These are phyloP conservation scores for Cutaneotrichosporon arboriforme DNA, from an alignment of 1,284 basidiomycete genomes.

Conservation along the genomic window DNA sequence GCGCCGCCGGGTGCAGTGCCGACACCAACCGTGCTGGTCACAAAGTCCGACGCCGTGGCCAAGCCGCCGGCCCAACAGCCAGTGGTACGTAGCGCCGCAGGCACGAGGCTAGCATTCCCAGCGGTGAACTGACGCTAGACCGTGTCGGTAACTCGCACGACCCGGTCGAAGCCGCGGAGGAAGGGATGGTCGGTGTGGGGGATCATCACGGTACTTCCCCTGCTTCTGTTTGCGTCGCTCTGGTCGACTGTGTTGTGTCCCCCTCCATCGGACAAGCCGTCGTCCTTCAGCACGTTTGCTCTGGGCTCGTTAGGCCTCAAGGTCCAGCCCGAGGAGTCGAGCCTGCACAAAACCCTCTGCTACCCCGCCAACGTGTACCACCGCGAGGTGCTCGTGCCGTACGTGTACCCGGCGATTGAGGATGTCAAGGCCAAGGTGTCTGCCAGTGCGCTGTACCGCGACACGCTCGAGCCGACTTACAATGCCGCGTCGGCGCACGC, in stretches of 20 bases:
- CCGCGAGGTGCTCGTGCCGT: conserved; percentile 32
- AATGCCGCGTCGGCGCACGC: conserved; percentile 6
- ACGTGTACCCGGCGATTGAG: conserved; percentile 31
- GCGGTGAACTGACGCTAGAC: no score
- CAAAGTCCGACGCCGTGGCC: no score
- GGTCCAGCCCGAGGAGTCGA: conserved; percentile 9
- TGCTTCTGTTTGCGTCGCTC: conserved; percentile 37
- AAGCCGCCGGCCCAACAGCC: no score
- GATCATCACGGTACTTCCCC: conserved; percentile 34
- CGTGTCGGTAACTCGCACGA: no score
- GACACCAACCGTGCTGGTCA: no score
- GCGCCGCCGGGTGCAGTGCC: no score
- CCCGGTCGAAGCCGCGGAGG: neutral
- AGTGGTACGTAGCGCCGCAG: no score
- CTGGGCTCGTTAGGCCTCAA: conserved; percentile 31
- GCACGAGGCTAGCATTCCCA: no score
- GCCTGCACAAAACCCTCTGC: conserved; percentile 35
- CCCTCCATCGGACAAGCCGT: conserved; percentile 20
- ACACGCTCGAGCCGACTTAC: conserved; percentile 28
- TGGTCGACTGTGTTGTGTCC: conserved; percentile 43
- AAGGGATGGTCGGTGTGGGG: neutral
- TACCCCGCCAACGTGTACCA: conserved; percentile 44
- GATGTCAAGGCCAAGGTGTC: conserved; percentile 21
- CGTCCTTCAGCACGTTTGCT: conserved; percentile 28
- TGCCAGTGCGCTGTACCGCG: conserved; percentile 25